Evolutionary conservation across 2,329 filamentous ascomycete species (phyloP), one percentile per base, ranked within the genome.

Genomic region (Ophiostoma triangulosporum): DNA sequence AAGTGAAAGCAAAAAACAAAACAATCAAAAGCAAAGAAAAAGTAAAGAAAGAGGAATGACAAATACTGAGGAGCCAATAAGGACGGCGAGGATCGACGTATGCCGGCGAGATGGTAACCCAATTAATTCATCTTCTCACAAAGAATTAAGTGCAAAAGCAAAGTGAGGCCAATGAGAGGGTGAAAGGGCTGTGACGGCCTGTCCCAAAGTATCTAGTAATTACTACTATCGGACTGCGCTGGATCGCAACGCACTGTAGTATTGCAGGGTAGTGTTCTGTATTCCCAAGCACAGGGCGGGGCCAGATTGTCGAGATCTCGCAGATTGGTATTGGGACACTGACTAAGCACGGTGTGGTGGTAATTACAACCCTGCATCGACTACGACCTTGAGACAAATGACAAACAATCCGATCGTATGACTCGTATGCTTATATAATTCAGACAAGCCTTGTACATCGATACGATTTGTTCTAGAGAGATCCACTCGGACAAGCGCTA

Each of bases 251-350:
- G 12, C 38, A 11, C 14, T 9, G 40, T 45, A 29, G 40, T 7
- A 45, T 27, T 26, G 40, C 27, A 45, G 43, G 43, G 43, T 29
- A 3, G 43, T 26, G 22, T 26, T 45, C 26, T 15, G 22, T 29
- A 24, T 46, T 26, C 43, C 43, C 29, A 26, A 5, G 12, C 17
- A 46, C 43, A 29, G 43, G 43, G 43, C 26, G 43, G 43, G 43
- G 26, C 43, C 43, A 29, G 43, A 6, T 46, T 46, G 29, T 46
- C 43, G 43, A 46, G 43, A 46, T 46, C 43, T 49, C 46, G 46
- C 11, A 46, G n/a, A n/a, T n/a, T n/a, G 35, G 35, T n/a, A n/a
- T n/a, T n/a, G n/a, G n/a, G n/a, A n/a, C n/a, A n/a, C n/a, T n/a
- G n/a, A n/a, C n/a, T n/a, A n/a, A n/a, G n/a, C n/a, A n/a, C n/a